Evolutionary conservation across 352 stramenopile genomes (phyloP).

Genomic region (Globisporangium iwayamae): DNA sequence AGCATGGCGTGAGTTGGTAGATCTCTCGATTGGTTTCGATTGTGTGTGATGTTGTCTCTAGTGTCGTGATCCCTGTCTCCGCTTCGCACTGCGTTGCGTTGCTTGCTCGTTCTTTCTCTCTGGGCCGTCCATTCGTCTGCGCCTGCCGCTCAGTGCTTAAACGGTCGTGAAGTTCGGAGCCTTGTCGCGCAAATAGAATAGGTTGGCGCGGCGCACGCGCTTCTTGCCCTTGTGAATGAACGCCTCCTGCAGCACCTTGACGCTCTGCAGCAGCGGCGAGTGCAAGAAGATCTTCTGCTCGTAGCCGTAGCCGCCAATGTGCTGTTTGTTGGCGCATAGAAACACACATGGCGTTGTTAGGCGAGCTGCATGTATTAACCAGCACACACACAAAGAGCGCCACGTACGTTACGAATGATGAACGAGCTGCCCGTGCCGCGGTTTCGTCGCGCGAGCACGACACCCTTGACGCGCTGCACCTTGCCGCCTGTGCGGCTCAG

Average conservation of each 20-base stretch:
- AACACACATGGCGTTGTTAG: not conserved
- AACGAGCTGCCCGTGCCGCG: conserved; percentile 79
- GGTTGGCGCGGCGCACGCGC: conserved; percentile 82
- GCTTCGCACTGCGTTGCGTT: not conserved
- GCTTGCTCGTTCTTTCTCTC: not conserved
- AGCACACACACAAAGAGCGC: not conserved
- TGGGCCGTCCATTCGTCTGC: not conserved
- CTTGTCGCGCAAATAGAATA: conserved; percentile 90
- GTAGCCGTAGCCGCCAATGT: conserved; percentile 84
- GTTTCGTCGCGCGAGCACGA: conserved; percentile 80
- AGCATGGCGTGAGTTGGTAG: not conserved
- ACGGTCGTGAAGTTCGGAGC: conserved; percentile 78
- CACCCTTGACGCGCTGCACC: conserved; percentile 74
- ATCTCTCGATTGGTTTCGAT: not conserved
- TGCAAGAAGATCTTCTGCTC: conserved; percentile 89
- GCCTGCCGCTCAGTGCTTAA: conserved; percentile 24
- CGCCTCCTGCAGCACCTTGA: conserved; percentile 85
- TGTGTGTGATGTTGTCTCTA: conserved; percentile 19
- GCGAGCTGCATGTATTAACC: not conserved
- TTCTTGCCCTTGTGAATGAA: conserved; percentile 93
- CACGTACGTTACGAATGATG: conserved; percentile 80
- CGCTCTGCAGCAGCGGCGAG: conserved; percentile 82
- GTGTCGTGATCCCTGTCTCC: conserved; percentile 11
- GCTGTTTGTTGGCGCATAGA: conserved; percentile 23
- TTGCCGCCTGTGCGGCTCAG: conserved; percentile 69